phyloP scores from a whole-genome alignment of 352 stramenopile genomes.

The Globisporangium canariense region DNA sequence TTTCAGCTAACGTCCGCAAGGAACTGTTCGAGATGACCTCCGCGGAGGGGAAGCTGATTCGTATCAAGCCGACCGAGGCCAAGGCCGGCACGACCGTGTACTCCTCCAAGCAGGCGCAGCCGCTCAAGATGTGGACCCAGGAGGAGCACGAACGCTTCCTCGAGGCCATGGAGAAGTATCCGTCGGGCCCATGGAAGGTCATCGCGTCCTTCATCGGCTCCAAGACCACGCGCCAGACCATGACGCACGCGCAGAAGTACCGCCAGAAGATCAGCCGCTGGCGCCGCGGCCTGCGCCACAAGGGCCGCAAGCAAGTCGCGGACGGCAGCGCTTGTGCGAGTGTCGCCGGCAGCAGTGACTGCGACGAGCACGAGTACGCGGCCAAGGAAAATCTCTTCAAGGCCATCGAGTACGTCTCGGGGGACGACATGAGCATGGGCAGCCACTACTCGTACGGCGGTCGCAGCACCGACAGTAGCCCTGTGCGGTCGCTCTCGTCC shows the following conservation, averaged over 20 bases:
- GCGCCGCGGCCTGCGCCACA: constrained; percentile 73
- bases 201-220: constrained; percentile 80
- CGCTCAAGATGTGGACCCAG: constrained; percentile 84
- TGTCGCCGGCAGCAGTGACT: constrained; percentile 27
- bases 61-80: constrained; percentile 80
- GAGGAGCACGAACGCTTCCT: constrained; percentile 87
- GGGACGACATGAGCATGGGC: constrained; percentile 40
- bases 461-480: constrained; percentile 21
- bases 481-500: constrained; percentile 33
- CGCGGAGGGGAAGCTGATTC: constrained; percentile 76
- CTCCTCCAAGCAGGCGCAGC: constrained; percentile 80
- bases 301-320: constrained; percentile 62
- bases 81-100: constrained; percentile 84
- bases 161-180: constrained; percentile 85
- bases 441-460: constrained; percentile 19
- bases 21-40: constrained; percentile 83
- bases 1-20: constrained; percentile 82
- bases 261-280: constrained; percentile 83
- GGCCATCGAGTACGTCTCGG: constrained; percentile 61
- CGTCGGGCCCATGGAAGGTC: constrained; percentile 74
- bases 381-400: constrained; percentile 60
- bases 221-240: constrained; percentile 92
- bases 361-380: constrained; percentile 41
- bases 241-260: constrained; percentile 85
- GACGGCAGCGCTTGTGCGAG: constrained; percentile 22